Percentiles rank a stretch among this genome's conserved stretches.
phyloP scores from a whole-genome alignment of 2,329 filamentous ascomycete genomes.

The Blumeria hordei region DNA sequence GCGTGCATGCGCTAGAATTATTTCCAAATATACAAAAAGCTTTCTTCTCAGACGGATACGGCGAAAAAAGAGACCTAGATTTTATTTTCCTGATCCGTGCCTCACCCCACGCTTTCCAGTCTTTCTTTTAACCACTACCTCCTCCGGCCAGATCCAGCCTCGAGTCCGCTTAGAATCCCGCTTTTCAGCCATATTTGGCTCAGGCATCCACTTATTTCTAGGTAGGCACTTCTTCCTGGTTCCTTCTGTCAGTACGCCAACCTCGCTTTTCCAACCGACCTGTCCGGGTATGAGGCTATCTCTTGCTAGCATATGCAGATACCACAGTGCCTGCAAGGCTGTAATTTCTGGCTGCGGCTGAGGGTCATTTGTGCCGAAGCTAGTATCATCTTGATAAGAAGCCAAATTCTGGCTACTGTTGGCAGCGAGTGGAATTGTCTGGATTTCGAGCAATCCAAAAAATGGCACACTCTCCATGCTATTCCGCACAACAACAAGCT shows the following conservation, averaged over 20 bases:
- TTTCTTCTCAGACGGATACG: too few relatives aligned
- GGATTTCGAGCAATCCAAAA: constrained; percentile 41
- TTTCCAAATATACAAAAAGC: too few relatives aligned
- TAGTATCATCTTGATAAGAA: constrained; percentile 3
- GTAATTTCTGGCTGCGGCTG: constrained; percentile 40
- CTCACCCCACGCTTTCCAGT: constrained; percentile 39
- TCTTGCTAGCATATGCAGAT: constrained; percentile 45
- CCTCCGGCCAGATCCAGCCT: constrained; percentile 56
- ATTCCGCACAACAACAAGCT: constrained; percentile 72
- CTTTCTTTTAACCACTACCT: constrained; percentile 47
- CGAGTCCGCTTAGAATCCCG: constrained; percentile 46
- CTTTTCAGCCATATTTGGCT: constrained; percentile 50
- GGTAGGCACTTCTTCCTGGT: constrained; percentile 44
- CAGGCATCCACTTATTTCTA: constrained; percentile 56
- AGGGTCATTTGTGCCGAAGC: constrained; percentile 13
- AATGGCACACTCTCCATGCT: constrained; percentile 48
- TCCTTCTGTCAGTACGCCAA: constrained; percentile 50
- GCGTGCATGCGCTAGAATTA: too few relatives aligned
- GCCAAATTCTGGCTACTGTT: constrained; percentile 7
- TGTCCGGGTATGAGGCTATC: constrained; percentile 35
- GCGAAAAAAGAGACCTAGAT: neutral
- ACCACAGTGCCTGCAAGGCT: constrained; percentile 53
- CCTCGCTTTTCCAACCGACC: constrained; percentile 40
- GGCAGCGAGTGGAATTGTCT: constrained; percentile 31
- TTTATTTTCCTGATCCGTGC: constrained; percentile 16